phyloP scores from a whole-genome alignment of 2,329 filamentous ascomycete genomes.

The Clarireedia paspali region DNA sequence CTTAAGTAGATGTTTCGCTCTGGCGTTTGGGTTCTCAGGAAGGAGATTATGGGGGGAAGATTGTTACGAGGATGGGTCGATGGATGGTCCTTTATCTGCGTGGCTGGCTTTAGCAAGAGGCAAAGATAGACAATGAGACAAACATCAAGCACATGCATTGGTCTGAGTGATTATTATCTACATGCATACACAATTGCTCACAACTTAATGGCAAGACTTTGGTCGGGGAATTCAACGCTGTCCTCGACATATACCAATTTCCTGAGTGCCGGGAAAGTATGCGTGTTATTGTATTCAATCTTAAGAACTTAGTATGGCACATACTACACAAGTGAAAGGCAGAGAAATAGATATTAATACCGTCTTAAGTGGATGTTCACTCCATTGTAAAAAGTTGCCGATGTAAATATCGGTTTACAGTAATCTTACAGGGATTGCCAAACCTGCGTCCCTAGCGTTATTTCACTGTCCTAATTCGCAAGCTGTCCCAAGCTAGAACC shows the following conservation, averaged over 20 bases:
- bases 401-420: too few species aligned
- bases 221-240: not conserved
- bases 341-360: too few species aligned
- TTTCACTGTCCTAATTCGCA: slow-evolving; percentile 13
- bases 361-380: too few species aligned
- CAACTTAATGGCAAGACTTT: not conserved
- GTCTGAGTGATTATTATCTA: not conserved
- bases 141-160: slow-evolving; percentile 5
- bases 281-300: too few species aligned
- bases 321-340: too few species aligned
- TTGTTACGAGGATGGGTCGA: slow-evolving; percentile 5
- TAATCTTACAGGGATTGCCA: not conserved
- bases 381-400: too few species aligned
- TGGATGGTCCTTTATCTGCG: slow-evolving; percentile 19
- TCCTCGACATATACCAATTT: too few species aligned
- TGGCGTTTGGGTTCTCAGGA: slow-evolving; percentile 24
- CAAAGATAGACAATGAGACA: slow-evolving; percentile 15
- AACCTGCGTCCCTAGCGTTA: slow-evolving; percentile 6
- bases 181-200: not conserved
- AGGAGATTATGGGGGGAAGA: slow-evolving; percentile 7
- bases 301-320: too few species aligned
- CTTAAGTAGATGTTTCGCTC: slow-evolving; percentile 67
- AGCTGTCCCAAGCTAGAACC: slow-evolving; percentile 17
- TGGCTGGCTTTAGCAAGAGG: slow-evolving; percentile 13
- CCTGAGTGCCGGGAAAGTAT: too few species aligned